Base-by-base conservation (phyloP, 345 rosid genomes). In the Aquilaria sinensis region DNA sequence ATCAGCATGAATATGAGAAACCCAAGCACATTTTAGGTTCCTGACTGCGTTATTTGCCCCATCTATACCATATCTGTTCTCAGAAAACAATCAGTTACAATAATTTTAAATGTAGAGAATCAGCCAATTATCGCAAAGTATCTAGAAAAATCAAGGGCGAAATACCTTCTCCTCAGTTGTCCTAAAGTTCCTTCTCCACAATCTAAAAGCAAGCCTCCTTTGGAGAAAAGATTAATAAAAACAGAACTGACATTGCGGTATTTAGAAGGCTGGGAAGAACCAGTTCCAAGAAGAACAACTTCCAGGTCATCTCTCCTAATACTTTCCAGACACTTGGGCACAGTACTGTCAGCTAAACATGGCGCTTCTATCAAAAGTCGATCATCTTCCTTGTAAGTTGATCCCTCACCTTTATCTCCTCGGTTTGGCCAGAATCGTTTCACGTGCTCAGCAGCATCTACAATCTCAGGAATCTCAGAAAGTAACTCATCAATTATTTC, bases 181-280 rank as follows among this genome's bases (percentile, higher is more conserved):
- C 96, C 97, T 32, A 93, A 74, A 57, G 94, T 93, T 71, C 98
- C 98, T 85, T 93, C 98, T 9, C 98, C 96, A 46, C 98, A 93
- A 65, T 93, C 97, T 61, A 90, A 74, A 54, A 93, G 85, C 72
- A 93, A 65, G 67, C 97, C 78, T 45, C 97, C 98, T 65, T 76
- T 83, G 37, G 87, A 77, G 65, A 83, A 93, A 50, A 93, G 81
- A 78, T 93, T 84, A 51, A 93, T 61, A 74, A 77, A 83, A 49
- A 90, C 70, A 6, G 98, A 75, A 70, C 80, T 93, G 54, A 93
- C 98, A 53, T 90, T 93, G 54, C 98, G 76, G 66, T 90, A 90
- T 75, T 93, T 93, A 43, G 98, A 93, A 67, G 98, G 98, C 75
- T 93, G 96, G n/a, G 96, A 90, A 6, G 98, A 93, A 54, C 98